Percentiles rank a stretch among this genome's conserved stretches.
Conservation (phyloP, 164 flowering plant genomes). For the Stephania yunnanensis region DNA sequence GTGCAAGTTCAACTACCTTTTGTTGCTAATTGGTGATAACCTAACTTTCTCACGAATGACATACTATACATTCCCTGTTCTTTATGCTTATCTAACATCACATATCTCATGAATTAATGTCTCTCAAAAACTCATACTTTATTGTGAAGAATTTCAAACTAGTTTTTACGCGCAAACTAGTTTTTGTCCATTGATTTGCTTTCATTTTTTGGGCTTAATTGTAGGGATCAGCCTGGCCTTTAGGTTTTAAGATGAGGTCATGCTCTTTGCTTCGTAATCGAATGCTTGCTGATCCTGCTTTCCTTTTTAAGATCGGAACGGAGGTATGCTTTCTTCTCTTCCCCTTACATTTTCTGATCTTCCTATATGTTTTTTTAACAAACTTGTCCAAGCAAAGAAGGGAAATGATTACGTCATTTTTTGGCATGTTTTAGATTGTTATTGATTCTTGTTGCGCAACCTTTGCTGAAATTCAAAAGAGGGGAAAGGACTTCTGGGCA, state of each 20-base stretch:
- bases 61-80: too few relatives aligned
- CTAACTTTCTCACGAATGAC: too few relatives aligned
- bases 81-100: too few relatives aligned
- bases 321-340: constrained; percentile 46
- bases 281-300: constrained; percentile 89
- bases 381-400: background rate
- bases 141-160: too few relatives aligned
- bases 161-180: background rate
- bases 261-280: constrained; percentile 75
- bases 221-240: constrained; percentile 66
- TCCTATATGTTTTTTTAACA: background rate
- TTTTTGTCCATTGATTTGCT: background rate
- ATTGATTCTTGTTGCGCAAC: constrained; percentile 98
- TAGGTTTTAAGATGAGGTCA: constrained; percentile 51
- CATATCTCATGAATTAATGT: too few relatives aligned
- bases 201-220: background rate
- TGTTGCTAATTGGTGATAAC: too few relatives aligned
- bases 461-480: constrained; percentile 86
- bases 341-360: background rate
- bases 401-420: background rate
- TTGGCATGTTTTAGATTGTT: constrained; percentile 49
- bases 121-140: too few relatives aligned
- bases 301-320: constrained; percentile 83
- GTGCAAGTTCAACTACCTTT: too few relatives aligned
- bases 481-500: constrained; percentile 94